Evolutionary conservation across 129 eudicot species (phyloP).

Genomic region (Mikania micrantha): DNA sequence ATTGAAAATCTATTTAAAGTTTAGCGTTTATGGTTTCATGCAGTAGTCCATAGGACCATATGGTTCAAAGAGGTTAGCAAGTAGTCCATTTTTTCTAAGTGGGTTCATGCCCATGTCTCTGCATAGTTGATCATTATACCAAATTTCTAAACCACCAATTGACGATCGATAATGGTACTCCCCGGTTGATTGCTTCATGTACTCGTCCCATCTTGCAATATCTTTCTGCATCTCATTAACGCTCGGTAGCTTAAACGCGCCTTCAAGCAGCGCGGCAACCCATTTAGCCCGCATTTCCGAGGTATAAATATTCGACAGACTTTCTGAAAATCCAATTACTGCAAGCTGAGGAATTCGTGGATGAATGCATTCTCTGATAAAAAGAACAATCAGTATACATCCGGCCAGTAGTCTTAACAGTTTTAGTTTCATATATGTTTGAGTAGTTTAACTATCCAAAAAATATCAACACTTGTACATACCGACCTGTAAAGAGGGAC

Average conservation of each 20-base stretch:
- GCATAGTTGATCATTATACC: conserved; percentile 43
- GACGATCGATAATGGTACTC: conserved; percentile 33
- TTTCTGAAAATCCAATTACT: background rate
- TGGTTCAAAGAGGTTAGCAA: conserved; percentile 41
- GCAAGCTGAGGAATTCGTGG: background rate
- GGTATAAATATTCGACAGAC: background rate
- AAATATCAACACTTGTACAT: too few relatives aligned
- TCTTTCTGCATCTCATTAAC: background rate
- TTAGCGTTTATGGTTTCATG: too few relatives aligned
- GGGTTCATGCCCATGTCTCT: conserved; percentile 26
- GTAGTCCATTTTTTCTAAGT: background rate
- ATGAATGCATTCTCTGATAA: background rate
- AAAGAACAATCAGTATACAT: too few relatives aligned
- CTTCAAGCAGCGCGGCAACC: background rate
- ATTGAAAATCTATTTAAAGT: too few relatives aligned
- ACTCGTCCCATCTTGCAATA: background rate
- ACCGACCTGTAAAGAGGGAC: conserved; percentile 4
- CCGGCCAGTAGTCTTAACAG: too few relatives aligned
- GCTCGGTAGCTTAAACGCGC: background rate
- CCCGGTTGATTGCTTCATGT: conserved; percentile 20
- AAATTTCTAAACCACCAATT: conserved; percentile 38
- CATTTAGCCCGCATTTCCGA: background rate
- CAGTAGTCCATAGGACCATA: conserved; percentile 44
- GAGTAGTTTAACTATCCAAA: too few relatives aligned
- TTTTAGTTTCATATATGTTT: too few relatives aligned